Conservation (phyloP, 2,329 filamentous ascomycete species). For the Epichloe sibirici region DNA sequence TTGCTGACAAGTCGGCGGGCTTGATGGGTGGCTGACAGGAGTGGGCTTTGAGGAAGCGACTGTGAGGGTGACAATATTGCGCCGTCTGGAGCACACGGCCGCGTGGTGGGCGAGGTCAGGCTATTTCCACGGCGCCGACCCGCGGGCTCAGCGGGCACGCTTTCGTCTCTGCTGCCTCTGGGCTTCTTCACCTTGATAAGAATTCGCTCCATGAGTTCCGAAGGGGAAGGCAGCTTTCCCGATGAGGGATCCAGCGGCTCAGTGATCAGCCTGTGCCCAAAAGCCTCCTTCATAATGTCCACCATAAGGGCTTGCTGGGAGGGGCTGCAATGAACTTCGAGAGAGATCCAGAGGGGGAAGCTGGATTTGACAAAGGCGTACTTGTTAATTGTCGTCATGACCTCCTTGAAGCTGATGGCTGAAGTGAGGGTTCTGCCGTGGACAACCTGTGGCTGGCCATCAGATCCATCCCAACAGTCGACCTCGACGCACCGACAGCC, state of each 20-base stretch:
- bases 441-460: slow-evolving; percentile 78
- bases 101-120: slow-evolving; percentile 53
- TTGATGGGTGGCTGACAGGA: slow-evolving; percentile 39
- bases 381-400: slow-evolving; percentile 84
- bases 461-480: slow-evolving; percentile 91
- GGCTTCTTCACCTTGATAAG: slow-evolving; percentile 92
- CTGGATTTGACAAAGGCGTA: slow-evolving; percentile 83
- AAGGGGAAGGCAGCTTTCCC: slow-evolving; percentile 66
- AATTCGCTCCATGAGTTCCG: slow-evolving; percentile 71
- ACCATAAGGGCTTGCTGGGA: slow-evolving; percentile 82
- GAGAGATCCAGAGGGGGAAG: slow-evolving; percentile 85
- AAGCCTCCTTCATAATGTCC: slow-evolving; percentile 73
- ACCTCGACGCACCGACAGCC: slow-evolving; percentile 95
- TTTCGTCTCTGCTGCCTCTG: slow-evolving; percentile 27
- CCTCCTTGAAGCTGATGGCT: slow-evolving; percentile 79
- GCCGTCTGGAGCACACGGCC: slow-evolving; percentile 49
- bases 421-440: slow-evolving; percentile 85
- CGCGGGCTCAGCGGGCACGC: slow-evolving; percentile 18
- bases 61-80: slow-evolving; percentile 34
- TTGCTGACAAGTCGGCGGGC: slow-evolving; percentile 35
- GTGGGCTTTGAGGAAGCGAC: slow-evolving; percentile 41
- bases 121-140: slow-evolving; percentile 52
- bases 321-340: slow-evolving; percentile 85
- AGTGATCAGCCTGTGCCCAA: slow-evolving; percentile 67
- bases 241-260: slow-evolving; percentile 59